Percentiles rank a stretch among this genome's conserved stretches.
Conservation (phyloP, 495 filamentous ascomycete genomes). For the Cetradonia linearis region DNA sequence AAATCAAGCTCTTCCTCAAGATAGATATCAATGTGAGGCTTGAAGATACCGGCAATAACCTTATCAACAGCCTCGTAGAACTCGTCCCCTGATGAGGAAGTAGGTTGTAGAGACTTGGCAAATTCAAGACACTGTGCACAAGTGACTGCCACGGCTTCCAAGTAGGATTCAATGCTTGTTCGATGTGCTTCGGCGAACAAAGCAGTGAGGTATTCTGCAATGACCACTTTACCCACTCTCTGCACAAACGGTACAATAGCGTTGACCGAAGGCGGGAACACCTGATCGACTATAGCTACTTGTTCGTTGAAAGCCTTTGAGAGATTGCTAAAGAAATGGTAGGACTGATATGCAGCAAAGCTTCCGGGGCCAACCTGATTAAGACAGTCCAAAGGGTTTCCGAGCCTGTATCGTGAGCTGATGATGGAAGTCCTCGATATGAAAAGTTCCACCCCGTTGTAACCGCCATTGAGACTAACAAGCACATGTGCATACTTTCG, state of each 20-base stretch:
- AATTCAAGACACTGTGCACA: conserved; percentile 78
- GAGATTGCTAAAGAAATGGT: conserved; percentile 68
- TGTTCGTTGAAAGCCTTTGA: conserved; percentile 72
- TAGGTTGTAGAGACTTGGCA: conserved; percentile 53
- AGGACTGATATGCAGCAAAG: conserved; percentile 66
- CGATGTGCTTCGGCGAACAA: conserved; percentile 86
- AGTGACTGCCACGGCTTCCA: conserved; percentile 75
- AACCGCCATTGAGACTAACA: conserved; percentile 69
- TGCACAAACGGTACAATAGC: conserved; percentile 71
- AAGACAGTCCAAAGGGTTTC: conserved; percentile 74
- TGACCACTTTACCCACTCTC: conserved; percentile 71
- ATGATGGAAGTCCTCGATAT: conserved; percentile 81
- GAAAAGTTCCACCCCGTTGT: conserved; percentile 68
- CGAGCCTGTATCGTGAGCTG: conserved; percentile 57
- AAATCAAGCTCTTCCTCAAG: conserved; percentile 83
- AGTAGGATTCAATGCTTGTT: conserved; percentile 62
- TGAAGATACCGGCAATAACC: conserved; percentile 63
- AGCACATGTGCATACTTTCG: conserved; percentile 79
- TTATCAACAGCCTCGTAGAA: conserved; percentile 47
- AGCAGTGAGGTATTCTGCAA: conserved; percentile 76
- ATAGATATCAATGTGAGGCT: conserved; percentile 88
- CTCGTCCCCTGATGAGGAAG: conserved; percentile 46
- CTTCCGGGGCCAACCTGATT: conserved; percentile 48
- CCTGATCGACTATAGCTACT: conserved; percentile 66
- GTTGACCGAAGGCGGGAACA: conserved; percentile 68